phyloP scores from a whole-genome alignment of 495 filamentous ascomycete species.

The Podospora pseudoanserina region DNA sequence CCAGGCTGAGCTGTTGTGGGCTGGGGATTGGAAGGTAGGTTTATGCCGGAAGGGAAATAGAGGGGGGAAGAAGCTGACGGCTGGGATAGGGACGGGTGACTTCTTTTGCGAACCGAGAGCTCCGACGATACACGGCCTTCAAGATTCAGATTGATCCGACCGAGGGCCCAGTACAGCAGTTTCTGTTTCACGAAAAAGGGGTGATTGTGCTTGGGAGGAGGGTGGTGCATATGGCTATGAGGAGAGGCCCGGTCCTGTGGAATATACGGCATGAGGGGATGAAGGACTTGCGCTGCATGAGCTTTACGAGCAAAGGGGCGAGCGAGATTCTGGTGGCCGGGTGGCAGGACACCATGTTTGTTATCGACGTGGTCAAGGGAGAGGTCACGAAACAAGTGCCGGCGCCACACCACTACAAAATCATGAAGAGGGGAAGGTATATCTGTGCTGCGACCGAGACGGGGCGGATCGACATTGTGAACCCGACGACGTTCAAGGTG shows the following conservation, averaged over 20 bases:
- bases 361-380: slow-evolving; percentile 84
- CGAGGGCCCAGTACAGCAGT: slow-evolving; percentile 72
- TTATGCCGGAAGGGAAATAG: neutral
- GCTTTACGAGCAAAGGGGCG: slow-evolving; percentile 79
- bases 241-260: slow-evolving; percentile 81
- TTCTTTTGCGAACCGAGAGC: slow-evolving; percentile 78
- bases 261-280: slow-evolving; percentile 73
- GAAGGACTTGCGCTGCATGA: slow-evolving; percentile 85
- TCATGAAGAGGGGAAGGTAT: slow-evolving; percentile 86
- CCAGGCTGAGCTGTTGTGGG: slow-evolving; percentile 84
- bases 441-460: slow-evolving; percentile 85
- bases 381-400: slow-evolving; percentile 67
- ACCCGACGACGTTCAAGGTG: slow-evolving; percentile 68
- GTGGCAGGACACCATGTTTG: slow-evolving; percentile 80
- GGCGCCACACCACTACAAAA: slow-evolving; percentile 71
- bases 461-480: slow-evolving; percentile 83
- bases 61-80: neutral
- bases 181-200: slow-evolving; percentile 82
- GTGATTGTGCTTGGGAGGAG: slow-evolving; percentile 73
- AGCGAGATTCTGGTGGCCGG: slow-evolving; percentile 82
- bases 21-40: slow-evolving; percentile 81
- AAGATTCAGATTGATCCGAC: slow-evolving; percentile 56
- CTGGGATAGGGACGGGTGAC: slow-evolving; percentile 67
- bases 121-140: slow-evolving; percentile 70
- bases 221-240: slow-evolving; percentile 78